Evolutionary conservation across 768 basidiomycete genomes (phyloP), one percentile per base, ranked within the genome.

Genomic region (Mycena filopes): DNA sequence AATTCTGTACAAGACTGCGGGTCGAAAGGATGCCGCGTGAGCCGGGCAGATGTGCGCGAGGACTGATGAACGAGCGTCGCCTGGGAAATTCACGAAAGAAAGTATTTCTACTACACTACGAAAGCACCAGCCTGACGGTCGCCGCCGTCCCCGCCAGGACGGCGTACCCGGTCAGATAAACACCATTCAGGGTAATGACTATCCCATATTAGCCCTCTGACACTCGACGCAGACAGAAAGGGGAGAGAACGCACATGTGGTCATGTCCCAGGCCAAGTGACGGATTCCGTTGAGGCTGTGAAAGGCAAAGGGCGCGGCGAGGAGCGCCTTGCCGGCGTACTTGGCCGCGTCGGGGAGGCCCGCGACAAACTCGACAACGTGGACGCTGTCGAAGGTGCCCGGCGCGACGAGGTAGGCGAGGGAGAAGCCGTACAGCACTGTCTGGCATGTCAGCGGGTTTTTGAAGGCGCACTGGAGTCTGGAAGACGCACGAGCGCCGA

Each of bases 281-380:
- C 97, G 86, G 63, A 98, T 65, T 3, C 97, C 97, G 78, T 98
- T 98, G 78, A 89, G 83, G 10, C 88, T 86, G 80, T 98, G 96
- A 86, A 91, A 98, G 16, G 94, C 86, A 77, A 97, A 96, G 1
- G 96, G 94, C 5, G 87, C 83, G 11, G 95, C 95, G 43, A 98
- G 85, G 62, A 94, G 70, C 26, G 87, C 78, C 79, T 97, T 98
- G 56, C 85, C 88, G 8, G 86, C 78, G 60, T 88, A 86, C 80
- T 96, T 97, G 68, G 90, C 81, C 63, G 84, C 86, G n/a, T 89
- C 88, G 8, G 96, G 96, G 16, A 95, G 81, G 20, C 84, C 82
- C 20, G 87, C 81, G 47, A 91, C 87, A 59, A 88, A 74, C 68
- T 91, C 89, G 59, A 99, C 77, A 68, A 98, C 80, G 70, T 93